Evolutionary conservation across 2,329 filamentous ascomycete genomes (phyloP), one percentile per base, ranked within the genome.

Genomic region (Penicillium thymicola): DNA sequence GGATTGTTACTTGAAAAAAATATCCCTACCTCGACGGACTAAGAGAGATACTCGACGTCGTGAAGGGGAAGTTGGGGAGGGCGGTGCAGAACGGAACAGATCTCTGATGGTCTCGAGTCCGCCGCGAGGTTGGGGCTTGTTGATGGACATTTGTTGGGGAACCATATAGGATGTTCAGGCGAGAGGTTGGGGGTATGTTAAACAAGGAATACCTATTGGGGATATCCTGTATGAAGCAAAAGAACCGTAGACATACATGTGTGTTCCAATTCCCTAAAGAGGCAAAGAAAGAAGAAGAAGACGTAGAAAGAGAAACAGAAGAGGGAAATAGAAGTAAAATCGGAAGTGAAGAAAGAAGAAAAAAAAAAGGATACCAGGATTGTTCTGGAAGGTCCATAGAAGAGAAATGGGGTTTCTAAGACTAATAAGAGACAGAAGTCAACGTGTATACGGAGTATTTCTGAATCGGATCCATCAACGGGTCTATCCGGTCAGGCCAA

Each of bases 111-210:
- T 60, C 52, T 67, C 68, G 61, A 70, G 62, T 63, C 68, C 69
- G 65, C 66, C 62, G 61, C 67, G 66, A 59, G 65, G 50, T 61
- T 65, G 66, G 61, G 64, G 59, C 59, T 73, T 68, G 58, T 73
- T 70, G 61, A 68, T 61, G 64, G 68, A 70, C 69, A 74, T 74
- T 61, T 66, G 66, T 65, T 70, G 70, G 59, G 60, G 58, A 60
- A 64, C 67, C 70, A 71, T 71, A 61, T 61, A 66, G 64, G 49
- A 42, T 32, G 38, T 48, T 25, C 16, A 38, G 30, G 5, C 14
- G 18, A 36, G 27, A 27, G 28, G 14, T 11, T 46, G 28, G 25
- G 44, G 41, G 14, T 14, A 32, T 53, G n/a, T 25, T 55, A 32
- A 54, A 41, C 25, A 42, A 5, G 37, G 47, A 54, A 47, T 40